Base-by-base conservation (phyloP, 2,329 filamentous ascomycete genomes). In the Blastomyces percursus region DNA sequence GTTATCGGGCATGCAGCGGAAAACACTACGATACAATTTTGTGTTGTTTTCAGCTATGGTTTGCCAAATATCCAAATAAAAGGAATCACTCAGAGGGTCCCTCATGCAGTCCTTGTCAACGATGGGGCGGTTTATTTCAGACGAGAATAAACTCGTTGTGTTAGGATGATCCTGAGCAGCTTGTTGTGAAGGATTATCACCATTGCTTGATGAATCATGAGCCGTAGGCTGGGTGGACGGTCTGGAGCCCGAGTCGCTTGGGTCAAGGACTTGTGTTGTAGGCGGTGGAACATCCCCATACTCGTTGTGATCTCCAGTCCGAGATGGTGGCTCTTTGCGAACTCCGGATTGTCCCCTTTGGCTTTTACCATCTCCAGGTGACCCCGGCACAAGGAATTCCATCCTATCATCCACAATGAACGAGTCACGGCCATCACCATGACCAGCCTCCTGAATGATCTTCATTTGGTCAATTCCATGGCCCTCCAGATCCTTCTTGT, bases 1-100 rank as follows among this genome's bases (percentile, higher is more conserved):
- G 60, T 87, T 96, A 73, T 99, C 94, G 1, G 94, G 94, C 89
- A 96, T 95, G 75, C 92, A 96, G 56, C 92, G 86, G 79, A 99
- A 99, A 9, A 99, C 93, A 65, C 89, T 86, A 40, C 94, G 88
- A 77, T 90, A 99, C 57, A 99, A 83, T 72, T 91, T 93, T 2
- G 94, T 99, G 73, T 99, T 99, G 78, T 97, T 97, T 66, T 89
- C 86, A 0, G 94, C 94, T 61, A 91, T 86, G 21, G 86, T 82
- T 67, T 88, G 86, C 95, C 95, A 99, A 1, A 90, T 86, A 65
- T 96, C 89, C 55, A 94, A 84, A 72, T 90, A 89, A 75, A 99
- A 99, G 1, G 82, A 79, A 61, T 90, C 83, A 63, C 87, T 86
- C 50, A 99, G 77, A 0, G 95, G 94, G 74, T 99, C 94, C 19